A percentile compares a stretch with the other conserved stretches of the same genome.
These are phyloP conservation scores for Pseudogymnoascus sp. DNA, from an alignment of 2,329 filamentous ascomycete genomes.

Conservation along the genomic window DNA sequence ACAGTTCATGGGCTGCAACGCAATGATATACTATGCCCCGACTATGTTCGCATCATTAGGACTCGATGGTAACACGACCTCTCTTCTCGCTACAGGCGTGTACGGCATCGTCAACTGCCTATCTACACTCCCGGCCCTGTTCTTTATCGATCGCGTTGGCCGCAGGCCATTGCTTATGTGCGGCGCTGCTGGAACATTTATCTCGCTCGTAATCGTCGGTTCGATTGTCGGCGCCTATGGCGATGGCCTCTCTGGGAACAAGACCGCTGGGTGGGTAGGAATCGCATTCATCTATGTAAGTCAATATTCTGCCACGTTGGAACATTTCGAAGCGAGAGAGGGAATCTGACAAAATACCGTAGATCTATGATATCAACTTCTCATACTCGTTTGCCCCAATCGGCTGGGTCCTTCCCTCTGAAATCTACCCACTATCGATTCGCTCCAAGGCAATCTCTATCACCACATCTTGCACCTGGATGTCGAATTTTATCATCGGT, in stretches of 20 bases:
- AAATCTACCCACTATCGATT: constrained; percentile 50
- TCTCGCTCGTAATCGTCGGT: constrained; percentile 48
- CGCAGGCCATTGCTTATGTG: constrained; percentile 33
- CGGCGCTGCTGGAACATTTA: constrained; percentile 40
- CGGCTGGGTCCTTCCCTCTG: constrained; percentile 47
- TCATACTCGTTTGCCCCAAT: constrained; percentile 44
- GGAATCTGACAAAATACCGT: constrained; percentile 29
- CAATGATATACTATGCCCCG: constrained; percentile 34
- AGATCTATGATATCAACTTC: constrained; percentile 54
- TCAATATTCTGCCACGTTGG: background rate
- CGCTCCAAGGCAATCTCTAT: constrained; percentile 54
- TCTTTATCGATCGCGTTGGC: constrained; percentile 26
- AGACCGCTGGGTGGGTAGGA: constrained; percentile 47
- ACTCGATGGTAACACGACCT: constrained; percentile 34
- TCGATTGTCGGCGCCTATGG: constrained; percentile 42
- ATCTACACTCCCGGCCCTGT: constrained; percentile 30
- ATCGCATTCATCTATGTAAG: constrained; percentile 47
- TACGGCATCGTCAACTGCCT: constrained; percentile 48
- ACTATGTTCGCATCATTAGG: constrained; percentile 38
- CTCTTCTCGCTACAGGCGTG: constrained; percentile 48
- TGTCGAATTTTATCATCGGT: constrained; percentile 47
- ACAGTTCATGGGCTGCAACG: constrained; percentile 24
- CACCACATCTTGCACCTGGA: constrained; percentile 47
- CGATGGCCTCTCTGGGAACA: constrained; percentile 36
- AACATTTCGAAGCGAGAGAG: background rate